These are phyloP conservation scores for Tetrahymena malaccensis DNA, from an alignment of 73 alveolate genomes.

Conservation along the genomic window DNA sequence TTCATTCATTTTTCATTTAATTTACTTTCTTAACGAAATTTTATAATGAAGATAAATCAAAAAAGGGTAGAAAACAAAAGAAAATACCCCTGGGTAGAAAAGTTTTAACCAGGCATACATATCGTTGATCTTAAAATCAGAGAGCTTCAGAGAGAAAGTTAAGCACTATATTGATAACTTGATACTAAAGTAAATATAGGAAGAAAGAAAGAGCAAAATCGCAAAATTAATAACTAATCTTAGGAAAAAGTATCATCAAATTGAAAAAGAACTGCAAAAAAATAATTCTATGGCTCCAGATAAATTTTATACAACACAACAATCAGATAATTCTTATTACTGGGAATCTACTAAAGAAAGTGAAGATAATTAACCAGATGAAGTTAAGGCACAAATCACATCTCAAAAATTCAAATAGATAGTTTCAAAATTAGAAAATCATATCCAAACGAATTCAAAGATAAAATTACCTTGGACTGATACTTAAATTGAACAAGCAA, in stretches of 20 bases:
- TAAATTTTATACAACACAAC: background rate
- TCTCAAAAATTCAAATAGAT: background rate
- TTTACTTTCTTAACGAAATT: background rate
- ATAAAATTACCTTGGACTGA: background rate
- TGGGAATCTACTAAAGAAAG: background rate
- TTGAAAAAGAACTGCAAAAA: background rate
- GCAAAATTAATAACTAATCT: background rate
- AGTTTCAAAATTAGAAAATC: background rate
- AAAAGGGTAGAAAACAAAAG: background rate
- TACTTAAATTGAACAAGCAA: background rate
- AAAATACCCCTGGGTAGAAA: background rate
- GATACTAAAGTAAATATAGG: background rate
- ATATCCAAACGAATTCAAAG: background rate
- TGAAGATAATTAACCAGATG: background rate
- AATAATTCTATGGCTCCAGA: background rate
- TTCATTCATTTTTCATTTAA: too few relatives aligned
- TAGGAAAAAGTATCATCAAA: background rate
- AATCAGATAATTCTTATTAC: background rate
- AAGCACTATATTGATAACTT: background rate
- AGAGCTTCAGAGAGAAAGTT: background rate
- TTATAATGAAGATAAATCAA: background rate
- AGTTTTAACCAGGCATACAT: background rate
- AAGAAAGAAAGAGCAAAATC: background rate
- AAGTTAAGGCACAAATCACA: background rate
- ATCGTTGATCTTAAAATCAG: background rate